A percentile compares a stretch with the other conserved stretches of the same genome.
Conservation (phyloP, 1,139 yeast species). For the Scheffersomyces insectosa region DNA sequence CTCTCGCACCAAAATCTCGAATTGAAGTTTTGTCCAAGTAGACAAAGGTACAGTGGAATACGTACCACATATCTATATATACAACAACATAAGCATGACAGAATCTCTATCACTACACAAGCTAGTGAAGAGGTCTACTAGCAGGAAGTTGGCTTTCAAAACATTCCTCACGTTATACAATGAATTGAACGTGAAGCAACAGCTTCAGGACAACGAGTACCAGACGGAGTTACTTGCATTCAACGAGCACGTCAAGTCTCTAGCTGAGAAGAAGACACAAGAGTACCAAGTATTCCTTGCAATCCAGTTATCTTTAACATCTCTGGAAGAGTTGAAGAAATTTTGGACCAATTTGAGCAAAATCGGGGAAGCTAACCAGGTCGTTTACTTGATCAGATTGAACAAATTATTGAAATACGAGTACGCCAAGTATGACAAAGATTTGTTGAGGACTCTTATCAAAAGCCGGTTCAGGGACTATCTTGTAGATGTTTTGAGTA, state of each 20-base stretch:
- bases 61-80: background rate
- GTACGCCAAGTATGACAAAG: slow-evolving; percentile 12
- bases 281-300: slow-evolving; percentile 11
- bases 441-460: slow-evolving; percentile 10
- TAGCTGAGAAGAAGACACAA: slow-evolving; percentile 7
- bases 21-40: too few species aligned
- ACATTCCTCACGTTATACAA: slow-evolving; percentile 15
- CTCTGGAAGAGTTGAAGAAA: slow-evolving; percentile 10
- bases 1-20: too few species aligned
- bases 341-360: slow-evolving; percentile 16
- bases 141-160: slow-evolving; percentile 12
- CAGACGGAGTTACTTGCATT: slow-evolving; percentile 12
- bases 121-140: slow-evolving; percentile 15
- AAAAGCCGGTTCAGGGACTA: slow-evolving; percentile 10
- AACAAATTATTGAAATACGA: slow-evolving; percentile 2
- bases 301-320: slow-evolving; percentile 11
- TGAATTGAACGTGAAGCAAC: slow-evolving; percentile 14
- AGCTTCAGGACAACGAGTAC: slow-evolving; percentile 15
- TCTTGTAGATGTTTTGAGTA: slow-evolving; percentile 1
- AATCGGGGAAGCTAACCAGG: slow-evolving; percentile 12
- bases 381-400: slow-evolving; percentile 12
- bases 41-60: too few species aligned
- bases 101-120: slow-evolving; percentile 10
- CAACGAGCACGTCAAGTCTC: slow-evolving; percentile 9
- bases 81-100: background rate